Evolutionary conservation across 2,329 filamentous ascomycete species (phyloP).

Genomic region (Cercospora canescens): DNA sequence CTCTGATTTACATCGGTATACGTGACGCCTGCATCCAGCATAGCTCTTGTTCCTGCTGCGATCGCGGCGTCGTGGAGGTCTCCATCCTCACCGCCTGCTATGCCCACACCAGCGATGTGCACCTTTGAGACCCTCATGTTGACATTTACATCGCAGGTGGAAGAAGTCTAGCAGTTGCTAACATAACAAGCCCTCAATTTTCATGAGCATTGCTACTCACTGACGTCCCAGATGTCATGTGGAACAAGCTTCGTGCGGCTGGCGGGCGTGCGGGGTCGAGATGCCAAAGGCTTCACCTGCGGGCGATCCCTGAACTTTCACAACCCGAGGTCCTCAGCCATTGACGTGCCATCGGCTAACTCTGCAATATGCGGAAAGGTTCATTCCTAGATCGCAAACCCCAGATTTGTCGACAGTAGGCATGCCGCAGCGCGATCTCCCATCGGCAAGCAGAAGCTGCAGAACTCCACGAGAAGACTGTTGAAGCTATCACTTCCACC

Average conservation of each 20-base stretch:
- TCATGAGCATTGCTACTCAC: background rate
- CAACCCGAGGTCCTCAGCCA: background rate
- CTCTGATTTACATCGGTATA: conserved; percentile 28
- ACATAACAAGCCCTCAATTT: background rate
- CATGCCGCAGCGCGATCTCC: background rate
- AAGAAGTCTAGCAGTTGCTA: background rate
- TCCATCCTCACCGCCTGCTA: conserved; percentile 9
- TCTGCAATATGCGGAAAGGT: background rate
- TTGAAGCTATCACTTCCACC: background rate
- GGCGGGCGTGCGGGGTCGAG: background rate
- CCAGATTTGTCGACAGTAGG: background rate
- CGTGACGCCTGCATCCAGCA: conserved; percentile 31
- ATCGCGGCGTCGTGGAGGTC: conserved; percentile 15
- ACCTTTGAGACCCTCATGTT: conserved; percentile 22
- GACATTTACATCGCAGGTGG: background rate
- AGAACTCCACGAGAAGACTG: background rate
- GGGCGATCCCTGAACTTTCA: background rate
- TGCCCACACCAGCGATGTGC: conserved; percentile 29
- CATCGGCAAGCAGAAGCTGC: background rate
- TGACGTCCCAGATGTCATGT: background rate
- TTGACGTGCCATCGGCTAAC: conserved; percentile 7
- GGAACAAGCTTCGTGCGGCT: conserved; percentile 5
- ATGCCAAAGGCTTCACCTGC: background rate
- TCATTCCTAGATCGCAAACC: background rate
- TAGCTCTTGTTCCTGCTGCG: conserved; percentile 28